phyloP scores from a whole-genome alignment of 352 stramenopile genomes.

The Globisporangium ultimum region DNA sequence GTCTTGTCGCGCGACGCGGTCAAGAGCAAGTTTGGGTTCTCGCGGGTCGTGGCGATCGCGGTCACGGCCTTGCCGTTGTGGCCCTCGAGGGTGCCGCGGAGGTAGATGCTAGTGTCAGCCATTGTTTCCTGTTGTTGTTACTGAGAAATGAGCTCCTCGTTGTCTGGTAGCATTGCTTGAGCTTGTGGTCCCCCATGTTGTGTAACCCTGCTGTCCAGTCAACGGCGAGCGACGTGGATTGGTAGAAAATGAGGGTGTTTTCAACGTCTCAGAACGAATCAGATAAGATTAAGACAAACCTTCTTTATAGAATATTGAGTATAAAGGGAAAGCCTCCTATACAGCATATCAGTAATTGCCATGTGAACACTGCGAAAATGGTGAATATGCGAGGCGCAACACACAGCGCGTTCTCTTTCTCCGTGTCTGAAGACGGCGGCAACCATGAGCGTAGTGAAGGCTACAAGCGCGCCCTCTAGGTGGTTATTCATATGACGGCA shows the following conservation, averaged over 20 bases:
- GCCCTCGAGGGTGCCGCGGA: slow-evolving; percentile 83
- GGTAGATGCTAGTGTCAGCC: slow-evolving; percentile 84
- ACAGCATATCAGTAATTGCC: no score
- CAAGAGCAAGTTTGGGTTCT: slow-evolving; percentile 99
- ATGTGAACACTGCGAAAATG: no score
- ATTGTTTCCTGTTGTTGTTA: slow-evolving; percentile 29
- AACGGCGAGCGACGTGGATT: not conserved
- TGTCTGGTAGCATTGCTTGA: not conserved
- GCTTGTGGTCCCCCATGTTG: not conserved
- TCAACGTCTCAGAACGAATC: no score
- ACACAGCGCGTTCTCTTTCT: no score
- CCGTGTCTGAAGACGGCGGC: no score
- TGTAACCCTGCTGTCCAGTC: slow-evolving; percentile 11
- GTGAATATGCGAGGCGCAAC: no score
- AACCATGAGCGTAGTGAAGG: no score
- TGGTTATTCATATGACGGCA: no score
- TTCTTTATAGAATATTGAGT: no score
- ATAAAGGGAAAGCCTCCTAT: no score
- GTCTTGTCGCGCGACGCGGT: slow-evolving; percentile 98
- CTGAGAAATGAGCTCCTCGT: slow-evolving; percentile 5
- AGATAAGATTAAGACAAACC: no score
- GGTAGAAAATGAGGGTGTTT: not conserved
- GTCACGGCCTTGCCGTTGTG: slow-evolving; percentile 91
- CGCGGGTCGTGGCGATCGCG: slow-evolving; percentile 96
- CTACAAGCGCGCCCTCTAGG: no score